Base-by-base conservation (phyloP, 106 monocot genomes). In the Alisma plantagoaquatica region DNA sequence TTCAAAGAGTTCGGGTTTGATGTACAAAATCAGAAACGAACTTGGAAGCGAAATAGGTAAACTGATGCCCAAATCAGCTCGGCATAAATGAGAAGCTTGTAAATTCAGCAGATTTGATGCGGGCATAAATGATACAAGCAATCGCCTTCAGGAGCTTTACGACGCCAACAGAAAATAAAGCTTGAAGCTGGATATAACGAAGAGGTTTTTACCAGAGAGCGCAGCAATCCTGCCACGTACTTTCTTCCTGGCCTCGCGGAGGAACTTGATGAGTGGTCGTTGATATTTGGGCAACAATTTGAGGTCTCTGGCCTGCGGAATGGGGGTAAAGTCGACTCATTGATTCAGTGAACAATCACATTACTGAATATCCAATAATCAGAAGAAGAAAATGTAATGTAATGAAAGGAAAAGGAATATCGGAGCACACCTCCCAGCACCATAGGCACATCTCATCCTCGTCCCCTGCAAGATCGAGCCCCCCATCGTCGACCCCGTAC, bases 361-460 rank as follows among this genome's bases (percentile, higher is more conserved):
- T 1, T 21, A 29, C 5, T 22, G 5, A 50, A 38, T 3, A 29
- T 7, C 48, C 35, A 14, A 33, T 14, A 11, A 56, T 22, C 23
- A 65, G 15, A 32, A 31, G 31, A 23, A 25, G 14, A 44, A 57
- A 14, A 50, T 23, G 59, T 65, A n/a, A n/a, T n/a, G n/a, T n/a
- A n/a, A n/a, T n/a, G n/a, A n/a, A n/a, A n/a, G n/a, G n/a, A n/a
- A n/a, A n/a, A n/a, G n/a, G n/a, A n/a, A n/a, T n/a, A n/a, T n/a
- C n/a, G n/a, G n/a, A n/a, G n/a, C n/a, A n/a, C 59, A 89, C 96
- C 96, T 96, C 89, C 96, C 96, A 96, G 54, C 96, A 96, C 96
- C 96, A 96, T 1, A 96, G 65, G 49, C 84, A 76, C 4, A 61
- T 51, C 19, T 77, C 81, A 33, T 88, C 76, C 51, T 73, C 71